Base-by-base conservation (phyloP, 2,329 filamentous ascomycete genomes). In the Alternaria longipes region DNA sequence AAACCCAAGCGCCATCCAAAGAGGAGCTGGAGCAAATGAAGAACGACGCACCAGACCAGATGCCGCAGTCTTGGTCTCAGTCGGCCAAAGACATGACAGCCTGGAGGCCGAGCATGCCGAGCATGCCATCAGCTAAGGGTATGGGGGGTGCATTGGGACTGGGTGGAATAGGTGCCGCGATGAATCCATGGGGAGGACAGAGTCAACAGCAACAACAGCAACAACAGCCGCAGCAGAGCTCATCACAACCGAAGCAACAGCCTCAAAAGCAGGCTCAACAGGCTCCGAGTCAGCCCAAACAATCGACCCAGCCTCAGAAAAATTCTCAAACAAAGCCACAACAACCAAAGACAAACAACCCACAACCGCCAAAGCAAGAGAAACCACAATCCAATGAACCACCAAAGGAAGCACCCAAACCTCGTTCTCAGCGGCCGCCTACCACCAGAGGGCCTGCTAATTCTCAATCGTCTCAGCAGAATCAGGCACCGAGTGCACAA, bases 11-110 rank as follows among this genome's bases (percentile, higher is more conserved):
- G 16, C 76, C 76, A 0, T 70, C 56, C 2, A 45, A 74, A 46
- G 73, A 76, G 63, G 75, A 78, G 59, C 52, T 78, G 50, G 74
- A 78, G 55, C 50, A 70, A 53, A 77, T 79, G 76, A 75, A 73
- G 53, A 66, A 62, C 5, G 74, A 78, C 24, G 71, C 70, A 20
- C 72, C 73, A 12, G 76, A 76, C 51, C 66, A 72, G 8, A 74
- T 74, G 69, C 74, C 75, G 4, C 65, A 74, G 32, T 66, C 72
- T 9, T 78, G 75, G 75, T 70, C 74, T 12, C 71, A 78, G 59
- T 66, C 70, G 5, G 67, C 66, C 3, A 70, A 65, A n/a, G 74
- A 78, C 18, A 75, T 78, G 73, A 74, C 74, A 4, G 72, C 69
- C 44, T 76, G 69, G 66, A 69, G 68, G 42, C 74, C 69, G 20